Conservation (phyloP, 495 filamentous ascomycete genomes). For the Neurospora sp. region DNA sequence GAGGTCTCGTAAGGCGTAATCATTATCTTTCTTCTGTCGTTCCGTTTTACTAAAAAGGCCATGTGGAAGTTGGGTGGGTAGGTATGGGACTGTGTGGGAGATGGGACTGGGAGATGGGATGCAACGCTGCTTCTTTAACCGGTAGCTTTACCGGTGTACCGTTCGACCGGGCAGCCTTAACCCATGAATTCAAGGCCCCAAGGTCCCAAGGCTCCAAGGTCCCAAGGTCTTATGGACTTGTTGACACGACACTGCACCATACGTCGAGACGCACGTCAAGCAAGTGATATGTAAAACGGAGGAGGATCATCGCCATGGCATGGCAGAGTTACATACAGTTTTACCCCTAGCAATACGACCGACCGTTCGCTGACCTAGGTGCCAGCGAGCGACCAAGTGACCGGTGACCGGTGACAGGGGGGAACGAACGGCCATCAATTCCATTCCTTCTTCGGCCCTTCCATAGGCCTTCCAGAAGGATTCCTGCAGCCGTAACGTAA, state of each 20-base stretch:
- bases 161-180: neutral
- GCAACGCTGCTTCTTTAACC: neutral
- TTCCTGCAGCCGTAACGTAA: too few species aligned
- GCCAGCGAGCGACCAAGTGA: too few species aligned
- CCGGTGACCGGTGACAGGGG: neutral
- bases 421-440: neutral
- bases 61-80: neutral
- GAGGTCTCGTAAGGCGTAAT: neutral
- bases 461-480: neutral
- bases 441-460: too few species aligned
- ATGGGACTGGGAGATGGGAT: neutral
- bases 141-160: neutral
- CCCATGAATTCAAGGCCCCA: neutral
- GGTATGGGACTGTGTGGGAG: neutral
- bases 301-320: neutral
- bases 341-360: neutral
- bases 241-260: too few species aligned
- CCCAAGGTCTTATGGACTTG: too few species aligned
- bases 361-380: too few species aligned
- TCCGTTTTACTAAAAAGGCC: neutral
- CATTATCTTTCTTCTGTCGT: neutral
- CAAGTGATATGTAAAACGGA: neutral
- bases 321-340: neutral
- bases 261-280: too few species aligned
- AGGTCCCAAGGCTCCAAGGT: too few species aligned